These are phyloP conservation scores for Cenchrus fungigraminus DNA, from an alignment of 176 grass and related monocot species.

Conservation along the genomic window DNA sequence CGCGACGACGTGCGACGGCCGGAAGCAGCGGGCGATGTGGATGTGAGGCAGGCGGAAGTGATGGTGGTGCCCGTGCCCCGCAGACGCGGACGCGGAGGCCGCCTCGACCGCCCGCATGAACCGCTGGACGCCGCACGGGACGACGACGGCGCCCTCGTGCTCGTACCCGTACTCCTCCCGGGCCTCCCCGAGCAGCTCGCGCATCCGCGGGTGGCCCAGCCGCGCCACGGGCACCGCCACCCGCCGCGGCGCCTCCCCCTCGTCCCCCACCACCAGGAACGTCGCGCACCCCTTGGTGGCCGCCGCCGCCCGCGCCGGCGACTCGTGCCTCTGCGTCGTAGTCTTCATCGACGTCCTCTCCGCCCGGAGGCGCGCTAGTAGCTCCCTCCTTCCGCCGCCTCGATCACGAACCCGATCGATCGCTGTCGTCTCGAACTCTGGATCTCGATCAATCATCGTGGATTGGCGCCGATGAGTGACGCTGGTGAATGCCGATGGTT, in stretches of 20 bases:
- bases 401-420: neutral
- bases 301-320: neutral
- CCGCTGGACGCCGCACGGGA: constrained; percentile 7
- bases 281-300: constrained; percentile 27
- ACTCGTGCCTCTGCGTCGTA: neutral
- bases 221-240: constrained; percentile 34
- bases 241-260: neutral
- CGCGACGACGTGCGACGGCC: constrained; percentile 11
- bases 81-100: neutral
- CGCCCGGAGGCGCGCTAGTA: no score
- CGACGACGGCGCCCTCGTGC: constrained; percentile 22
- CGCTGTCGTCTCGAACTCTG: neutral
- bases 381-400: neutral
- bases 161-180: constrained; percentile 20
- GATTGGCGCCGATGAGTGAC: neutral
- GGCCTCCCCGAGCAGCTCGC: constrained; percentile 43
- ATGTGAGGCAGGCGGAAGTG: constrained; percentile 9
- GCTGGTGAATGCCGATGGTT: neutral
- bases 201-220: constrained; percentile 31
- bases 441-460: neutral
- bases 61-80: neutral
- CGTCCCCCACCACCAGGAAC: neutral
- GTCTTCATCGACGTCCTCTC: no score
- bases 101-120: constrained; percentile 29
- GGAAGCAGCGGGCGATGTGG: neutral